Evolutionary conservation across 768 basidiomycete species (phyloP).

Genomic region (Collybiopsis confluens): DNA sequence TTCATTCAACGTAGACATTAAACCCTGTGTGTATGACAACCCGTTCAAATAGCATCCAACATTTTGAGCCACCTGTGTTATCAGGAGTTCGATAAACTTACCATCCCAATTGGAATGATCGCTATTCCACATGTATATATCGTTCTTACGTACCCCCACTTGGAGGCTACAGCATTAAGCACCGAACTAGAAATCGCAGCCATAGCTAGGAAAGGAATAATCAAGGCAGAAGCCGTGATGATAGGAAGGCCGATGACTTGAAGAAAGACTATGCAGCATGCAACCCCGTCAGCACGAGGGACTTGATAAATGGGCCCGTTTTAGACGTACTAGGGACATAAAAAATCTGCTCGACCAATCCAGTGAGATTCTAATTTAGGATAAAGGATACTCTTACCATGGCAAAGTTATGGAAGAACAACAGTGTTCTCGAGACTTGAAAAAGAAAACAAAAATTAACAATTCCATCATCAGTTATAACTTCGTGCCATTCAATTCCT

Average conservation of each 20-base stretch:
- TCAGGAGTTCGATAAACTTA: constrained; percentile 7
- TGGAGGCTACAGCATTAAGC: constrained; percentile 11
- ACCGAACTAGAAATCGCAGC: constrained; percentile 16
- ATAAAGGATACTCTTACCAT: constrained; percentile 11
- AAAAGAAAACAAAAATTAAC: no score
- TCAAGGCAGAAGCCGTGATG: constrained; percentile 17
- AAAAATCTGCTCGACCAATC: constrained; percentile 15
- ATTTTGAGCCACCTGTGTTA: not conserved
- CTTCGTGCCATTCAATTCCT: no score
- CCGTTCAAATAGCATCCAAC: not conserved
- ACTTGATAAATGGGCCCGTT: not conserved
- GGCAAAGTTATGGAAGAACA: constrained; percentile 22
- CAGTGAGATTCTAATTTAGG: not conserved
- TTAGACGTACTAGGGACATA: constrained; percentile 18
- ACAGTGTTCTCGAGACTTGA: constrained; percentile 15
- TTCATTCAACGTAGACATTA: constrained; percentile 20
- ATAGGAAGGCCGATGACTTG: constrained; percentile 17
- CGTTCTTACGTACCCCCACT: constrained; percentile 10
- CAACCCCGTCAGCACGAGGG: no score
- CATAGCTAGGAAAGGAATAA: constrained; percentile 17
- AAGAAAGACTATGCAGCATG: constrained; percentile 14
- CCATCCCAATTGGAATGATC: constrained; percentile 16
- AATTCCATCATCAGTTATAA: not conserved
- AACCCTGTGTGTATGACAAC: constrained; percentile 12
- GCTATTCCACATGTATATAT: constrained; percentile 10